phyloP scores from a whole-genome alignment of 306 rosid species.

The Mimosa bimucronata region DNA sequence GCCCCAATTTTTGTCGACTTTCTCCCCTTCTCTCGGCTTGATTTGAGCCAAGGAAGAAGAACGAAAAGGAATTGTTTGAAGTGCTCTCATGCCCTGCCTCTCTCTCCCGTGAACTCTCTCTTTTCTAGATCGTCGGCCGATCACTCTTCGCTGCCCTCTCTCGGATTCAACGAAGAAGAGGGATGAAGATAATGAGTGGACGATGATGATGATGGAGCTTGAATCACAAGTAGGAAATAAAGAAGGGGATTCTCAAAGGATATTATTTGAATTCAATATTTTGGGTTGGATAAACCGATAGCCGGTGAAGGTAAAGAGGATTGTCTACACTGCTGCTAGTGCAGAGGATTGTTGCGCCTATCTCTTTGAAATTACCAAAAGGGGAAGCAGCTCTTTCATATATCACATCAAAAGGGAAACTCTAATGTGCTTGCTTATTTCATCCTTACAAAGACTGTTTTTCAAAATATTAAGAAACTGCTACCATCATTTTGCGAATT shows the following conservation, averaged over 20 bases:
- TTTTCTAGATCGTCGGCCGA: too few relatives aligned
- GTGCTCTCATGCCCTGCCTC: too few relatives aligned
- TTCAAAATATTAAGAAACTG: background rate
- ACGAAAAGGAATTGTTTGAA: too few relatives aligned
- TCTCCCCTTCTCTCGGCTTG: too few relatives aligned
- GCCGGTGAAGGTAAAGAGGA: conserved; percentile 1
- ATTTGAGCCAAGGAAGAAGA: too few relatives aligned
- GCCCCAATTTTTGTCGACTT: too few relatives aligned
- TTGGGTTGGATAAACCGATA: conserved; percentile 34
- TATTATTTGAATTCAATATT: conserved; percentile 14
- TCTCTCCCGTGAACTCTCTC: too few relatives aligned
- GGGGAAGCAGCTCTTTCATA: background rate
- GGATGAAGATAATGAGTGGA: too few relatives aligned
- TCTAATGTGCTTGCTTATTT: background rate
- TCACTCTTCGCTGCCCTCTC: too few relatives aligned
- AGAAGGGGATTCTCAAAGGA: conserved; percentile 15
- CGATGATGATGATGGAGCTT: too few relatives aligned
- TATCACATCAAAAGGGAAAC: background rate
- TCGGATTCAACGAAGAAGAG: too few relatives aligned
- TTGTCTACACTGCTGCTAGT: background rate
- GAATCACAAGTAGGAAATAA: background rate
- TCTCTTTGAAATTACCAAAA: background rate
- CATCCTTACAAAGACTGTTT: background rate
- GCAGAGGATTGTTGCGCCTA: background rate
- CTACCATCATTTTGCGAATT: background rate